Evolutionary conservation across 495 filamentous ascomycete genomes (phyloP).

Genomic region (Cercophora newfieldiana): DNA sequence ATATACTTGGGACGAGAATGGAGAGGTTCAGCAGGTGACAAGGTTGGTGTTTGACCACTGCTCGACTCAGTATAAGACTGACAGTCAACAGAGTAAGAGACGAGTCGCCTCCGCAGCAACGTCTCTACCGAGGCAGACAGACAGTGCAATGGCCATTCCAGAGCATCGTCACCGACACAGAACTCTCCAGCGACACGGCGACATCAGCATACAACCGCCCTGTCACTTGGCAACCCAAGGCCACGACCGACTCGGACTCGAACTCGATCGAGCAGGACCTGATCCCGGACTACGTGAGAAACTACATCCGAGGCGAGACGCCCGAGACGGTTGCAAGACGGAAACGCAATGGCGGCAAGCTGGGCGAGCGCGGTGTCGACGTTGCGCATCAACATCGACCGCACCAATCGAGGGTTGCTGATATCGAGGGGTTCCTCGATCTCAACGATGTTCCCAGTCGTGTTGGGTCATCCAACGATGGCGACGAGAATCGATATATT

Average conservation of each 20-base stretch:
- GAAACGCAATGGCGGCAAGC: slow-evolving; percentile 37
- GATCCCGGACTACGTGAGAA: slow-evolving; percentile 49
- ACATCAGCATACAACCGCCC: slow-evolving; percentile 17
- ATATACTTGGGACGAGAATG: slow-evolving; percentile 38
- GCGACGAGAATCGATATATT: slow-evolving; percentile 18
- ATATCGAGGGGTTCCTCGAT: slow-evolving; percentile 32
- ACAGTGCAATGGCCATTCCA: slow-evolving; percentile 40
- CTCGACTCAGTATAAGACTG: background rate
- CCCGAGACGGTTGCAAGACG: slow-evolving; percentile 44
- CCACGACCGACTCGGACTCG: slow-evolving; percentile 2
- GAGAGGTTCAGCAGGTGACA: slow-evolving; percentile 32
- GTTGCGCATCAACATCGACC: slow-evolving; percentile 26
- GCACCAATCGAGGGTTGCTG: slow-evolving; percentile 37
- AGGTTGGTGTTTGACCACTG: slow-evolving; percentile 18
- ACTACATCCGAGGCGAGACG: slow-evolving; percentile 46
- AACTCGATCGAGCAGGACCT: slow-evolving; percentile 38
- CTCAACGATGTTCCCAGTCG: slow-evolving; percentile 12
- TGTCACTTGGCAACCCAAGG: slow-evolving; percentile 30
- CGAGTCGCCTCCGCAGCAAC: slow-evolving; percentile 10
- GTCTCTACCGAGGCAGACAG: slow-evolving; percentile 20
- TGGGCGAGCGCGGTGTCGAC: slow-evolving; percentile 35
- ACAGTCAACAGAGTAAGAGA: slow-evolving; percentile 20
- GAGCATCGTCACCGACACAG: slow-evolving; percentile 27
- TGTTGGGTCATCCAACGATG: background rate
- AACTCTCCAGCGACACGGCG: slow-evolving; percentile 21